Base-by-base conservation (phyloP, 2,329 filamentous ascomycete genomes). In the Penicillium sp. region DNA sequence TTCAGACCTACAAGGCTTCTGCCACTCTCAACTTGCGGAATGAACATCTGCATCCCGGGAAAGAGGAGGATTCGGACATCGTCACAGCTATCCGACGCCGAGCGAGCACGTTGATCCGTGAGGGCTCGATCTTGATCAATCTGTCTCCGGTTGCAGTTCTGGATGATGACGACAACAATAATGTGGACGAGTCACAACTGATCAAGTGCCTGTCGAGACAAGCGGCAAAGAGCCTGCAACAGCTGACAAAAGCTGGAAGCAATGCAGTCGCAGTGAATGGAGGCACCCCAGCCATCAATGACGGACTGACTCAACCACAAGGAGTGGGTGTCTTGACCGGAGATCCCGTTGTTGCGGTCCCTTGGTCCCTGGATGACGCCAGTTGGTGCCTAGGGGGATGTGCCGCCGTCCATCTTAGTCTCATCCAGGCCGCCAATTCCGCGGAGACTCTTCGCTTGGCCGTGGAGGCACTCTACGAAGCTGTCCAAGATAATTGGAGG, bases 1-100 rank as follows among this genome's bases (percentile, higher is more conserved):
- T 99, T 72, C 93, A 98, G 73, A 99, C 96, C 0, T 99, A 99
- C 74, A 88, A 91, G 70, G 94, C 95, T 7, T 98, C 95, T 1
- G 94, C 95, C 8, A 89, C 91, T 58, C 81, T 99, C 42, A 95
- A 96, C 62, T 84, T 97, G 57, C 90, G 94, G 50, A 98, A 98
- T 70, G 95, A 99, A 73, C 87, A 93, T 56, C 84, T 96, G 40
- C 91, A 96, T 76, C 90, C 92, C 1, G 93, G 93, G 13, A 96
- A 93, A 73, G 92, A 96, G 67, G 92, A 96, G 64, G 88, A 86
- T 54, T 98, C 95, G 1, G 94, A 98, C 69, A 97, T 99, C 56
- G 86, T 97, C 51, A 88, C 88, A 67, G 94, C 93, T 12, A 96
- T 97, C 53, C 87, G 93, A 53, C 88, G 91, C 44, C 94, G 93